phyloP scores from a whole-genome alignment of 2,329 filamentous ascomycete genomes.

The Pseudophaeomoniella oleicola region DNA sequence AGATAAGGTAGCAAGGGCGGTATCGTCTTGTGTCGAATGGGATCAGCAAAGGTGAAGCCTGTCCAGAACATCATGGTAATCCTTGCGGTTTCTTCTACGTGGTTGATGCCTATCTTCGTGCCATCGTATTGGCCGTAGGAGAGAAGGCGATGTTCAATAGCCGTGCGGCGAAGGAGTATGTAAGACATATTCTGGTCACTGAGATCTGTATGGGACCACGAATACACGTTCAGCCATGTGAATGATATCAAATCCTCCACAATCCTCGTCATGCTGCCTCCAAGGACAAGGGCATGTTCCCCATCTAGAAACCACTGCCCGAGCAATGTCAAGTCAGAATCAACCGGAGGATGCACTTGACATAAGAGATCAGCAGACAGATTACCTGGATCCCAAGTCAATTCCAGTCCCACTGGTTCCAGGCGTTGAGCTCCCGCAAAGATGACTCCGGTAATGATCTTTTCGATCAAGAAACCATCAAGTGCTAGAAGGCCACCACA shows the following conservation, averaged over 20 bases:
- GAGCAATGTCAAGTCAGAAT: conserved; percentile 3
- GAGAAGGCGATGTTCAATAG: conserved; percentile 7
- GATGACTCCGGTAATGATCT: conserved; percentile 5
- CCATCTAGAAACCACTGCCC: conserved; percentile 2
- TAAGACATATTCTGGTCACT: neutral
- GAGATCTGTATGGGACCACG: neutral
- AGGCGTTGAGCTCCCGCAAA: conserved; percentile 4
- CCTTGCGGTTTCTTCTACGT: conserved; percentile 3
- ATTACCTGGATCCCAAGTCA: conserved; percentile 7
- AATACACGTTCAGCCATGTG: neutral
- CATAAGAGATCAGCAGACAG: conserved; percentile 3
- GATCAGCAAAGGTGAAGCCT: conserved; percentile 1
- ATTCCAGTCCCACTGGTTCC: conserved; percentile 4
- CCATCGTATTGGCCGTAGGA: conserved; percentile 5
- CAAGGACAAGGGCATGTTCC: neutral
- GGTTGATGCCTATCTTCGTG: conserved; percentile 1
- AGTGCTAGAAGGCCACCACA: conserved; percentile 8
- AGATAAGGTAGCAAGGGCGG: neutral
- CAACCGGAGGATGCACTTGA: conserved; percentile 2
- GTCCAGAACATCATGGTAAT: conserved; percentile 5
- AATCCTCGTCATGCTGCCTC: neutral
- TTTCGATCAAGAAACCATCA: conserved; percentile 8
- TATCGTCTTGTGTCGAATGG: neutral
- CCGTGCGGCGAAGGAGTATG: conserved; percentile 4
- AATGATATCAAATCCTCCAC: neutral